Percentiles rank a stretch among this genome's conserved stretches.
Conservation (phyloP, 78 protist species). For the Dictyostelium discoideum region DNA sequence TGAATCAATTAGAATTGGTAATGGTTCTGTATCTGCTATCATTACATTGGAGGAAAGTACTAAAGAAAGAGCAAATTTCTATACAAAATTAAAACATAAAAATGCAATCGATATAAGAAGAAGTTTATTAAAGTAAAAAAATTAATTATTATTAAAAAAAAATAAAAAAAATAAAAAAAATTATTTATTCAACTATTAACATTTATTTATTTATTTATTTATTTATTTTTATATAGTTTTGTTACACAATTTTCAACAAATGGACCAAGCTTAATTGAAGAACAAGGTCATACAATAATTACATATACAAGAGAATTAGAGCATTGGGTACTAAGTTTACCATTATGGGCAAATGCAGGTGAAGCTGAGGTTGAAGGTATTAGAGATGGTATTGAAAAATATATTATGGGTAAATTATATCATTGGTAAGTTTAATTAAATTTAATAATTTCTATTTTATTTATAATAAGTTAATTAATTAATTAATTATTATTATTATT, state of each 20-base stretch:
- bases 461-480: no score
- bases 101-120: slow-evolving; percentile 68
- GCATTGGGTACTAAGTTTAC: slow-evolving; percentile 24
- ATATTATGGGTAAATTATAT: slow-evolving; percentile 66
- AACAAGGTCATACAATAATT: slow-evolving; percentile 48
- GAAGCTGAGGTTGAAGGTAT: slow-evolving; percentile 80
- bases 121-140: slow-evolving; percentile 46
- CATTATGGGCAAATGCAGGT: slow-evolving; percentile 62
- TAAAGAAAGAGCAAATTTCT: slow-evolving; percentile 45
- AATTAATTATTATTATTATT: no score
- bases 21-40: not conserved
- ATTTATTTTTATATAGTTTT: slow-evolving; percentile 25
- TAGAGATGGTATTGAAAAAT: slow-evolving; percentile 83
- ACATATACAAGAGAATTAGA: slow-evolving; percentile 60
- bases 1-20: slow-evolving; percentile 27
- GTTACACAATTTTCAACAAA: slow-evolving; percentile 19
- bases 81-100: slow-evolving; percentile 59
- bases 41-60: slow-evolving; percentile 56
- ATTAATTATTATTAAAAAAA: no score
- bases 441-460: not conserved
- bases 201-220: no score
- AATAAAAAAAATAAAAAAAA: not conserved
- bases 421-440: slow-evolving; percentile 32
- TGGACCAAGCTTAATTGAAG: slow-evolving; percentile 69
- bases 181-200: not conserved